Evolutionary conservation across 192 early-diverging fungal genomes (phyloP).

Genomic region (Umbelopsis sp.): DNA sequence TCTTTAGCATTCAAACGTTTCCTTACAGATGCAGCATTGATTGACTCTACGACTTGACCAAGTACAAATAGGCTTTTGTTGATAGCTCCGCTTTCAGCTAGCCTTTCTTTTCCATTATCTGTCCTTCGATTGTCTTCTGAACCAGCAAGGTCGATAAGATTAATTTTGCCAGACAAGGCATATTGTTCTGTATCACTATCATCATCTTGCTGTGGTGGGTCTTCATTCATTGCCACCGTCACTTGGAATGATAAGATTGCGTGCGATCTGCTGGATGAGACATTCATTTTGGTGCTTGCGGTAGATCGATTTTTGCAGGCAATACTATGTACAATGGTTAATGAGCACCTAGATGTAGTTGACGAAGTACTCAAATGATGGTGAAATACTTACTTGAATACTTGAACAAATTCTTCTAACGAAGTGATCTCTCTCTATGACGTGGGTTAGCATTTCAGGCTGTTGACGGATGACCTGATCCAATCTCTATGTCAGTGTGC

Average conservation of each 20-base stretch:
- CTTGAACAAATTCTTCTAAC: conserved; percentile 49
- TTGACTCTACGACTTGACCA: conserved; percentile 66
- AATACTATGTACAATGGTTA: conserved; percentile 24
- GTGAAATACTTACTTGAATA: conserved; percentile 20
- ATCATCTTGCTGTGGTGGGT: conserved; percentile 28
- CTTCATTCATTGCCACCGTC: conserved; percentile 10
- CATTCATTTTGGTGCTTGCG: conserved; percentile 67
- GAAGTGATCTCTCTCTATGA: conserved; percentile 42
- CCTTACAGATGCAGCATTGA: conserved; percentile 52
- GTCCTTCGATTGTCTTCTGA: conserved; percentile 68
- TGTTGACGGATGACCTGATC: background rate
- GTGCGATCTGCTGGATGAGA: conserved; percentile 64
- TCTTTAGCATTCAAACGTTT: background rate
- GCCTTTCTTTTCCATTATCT: conserved; percentile 57
- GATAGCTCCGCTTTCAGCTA: conserved; percentile 68
- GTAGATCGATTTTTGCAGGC: conserved; percentile 61
- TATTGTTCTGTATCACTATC: conserved; percentile 26
- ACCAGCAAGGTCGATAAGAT: conserved; percentile 69
- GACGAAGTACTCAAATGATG: background rate
- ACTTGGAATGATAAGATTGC: conserved; percentile 60
- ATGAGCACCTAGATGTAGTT: conserved; percentile 6
- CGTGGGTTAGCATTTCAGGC: background rate
- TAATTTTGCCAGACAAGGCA: conserved; percentile 49
- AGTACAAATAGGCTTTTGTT: conserved; percentile 67
- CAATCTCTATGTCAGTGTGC: background rate